phyloP scores from a whole-genome alignment of 2,329 filamentous ascomycete species.

The Pseudopyricularia javanii region DNA sequence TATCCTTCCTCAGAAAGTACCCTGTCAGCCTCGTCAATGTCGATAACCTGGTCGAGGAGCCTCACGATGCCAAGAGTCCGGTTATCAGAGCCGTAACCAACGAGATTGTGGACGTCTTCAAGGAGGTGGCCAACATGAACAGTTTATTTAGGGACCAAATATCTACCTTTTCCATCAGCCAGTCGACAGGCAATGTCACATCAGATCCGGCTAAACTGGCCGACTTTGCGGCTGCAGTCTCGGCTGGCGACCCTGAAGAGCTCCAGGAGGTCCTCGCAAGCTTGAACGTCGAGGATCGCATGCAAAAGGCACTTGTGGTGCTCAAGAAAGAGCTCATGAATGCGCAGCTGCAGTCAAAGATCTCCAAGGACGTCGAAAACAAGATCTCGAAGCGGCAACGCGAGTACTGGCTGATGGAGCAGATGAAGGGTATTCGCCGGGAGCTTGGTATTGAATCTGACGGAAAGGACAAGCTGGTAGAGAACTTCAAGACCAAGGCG shows the following conservation, averaged over 20 bases:
- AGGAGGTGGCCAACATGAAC: slow-evolving; percentile 89
- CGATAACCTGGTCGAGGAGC: slow-evolving; percentile 80
- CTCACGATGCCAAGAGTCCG: slow-evolving; percentile 79
- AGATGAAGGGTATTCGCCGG: slow-evolving; percentile 96
- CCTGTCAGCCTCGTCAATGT: slow-evolving; percentile 91
- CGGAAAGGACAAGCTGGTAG: slow-evolving; percentile 94
- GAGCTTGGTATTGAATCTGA: slow-evolving; percentile 95
- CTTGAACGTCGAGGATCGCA: slow-evolving; percentile 80
- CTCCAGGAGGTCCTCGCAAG: slow-evolving; percentile 83
- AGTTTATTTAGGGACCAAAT: slow-evolving; percentile 95
- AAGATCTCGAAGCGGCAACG: slow-evolving; percentile 96
- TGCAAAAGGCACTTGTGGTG: slow-evolving; percentile 83
- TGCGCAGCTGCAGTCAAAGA: slow-evolving; percentile 91
- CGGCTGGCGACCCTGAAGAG: slow-evolving; percentile 83
- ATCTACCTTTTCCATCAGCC: slow-evolving; percentile 90
- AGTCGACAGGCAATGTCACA: slow-evolving; percentile 87
- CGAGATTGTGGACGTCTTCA: slow-evolving; percentile 98
- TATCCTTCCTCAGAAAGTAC: slow-evolving; percentile 81
- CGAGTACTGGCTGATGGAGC: slow-evolving; percentile 98
- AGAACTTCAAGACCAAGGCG: slow-evolving; percentile 94
- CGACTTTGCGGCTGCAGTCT: slow-evolving; percentile 93
- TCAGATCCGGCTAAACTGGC: slow-evolving; percentile 91
- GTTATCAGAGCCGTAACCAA: slow-evolving; percentile 87
- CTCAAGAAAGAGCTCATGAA: slow-evolving; percentile 99
- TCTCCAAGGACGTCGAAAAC: slow-evolving; percentile 91